Conservation (phyloP, 352 stramenopile genomes). For the Pythium myriotylum region DNA sequence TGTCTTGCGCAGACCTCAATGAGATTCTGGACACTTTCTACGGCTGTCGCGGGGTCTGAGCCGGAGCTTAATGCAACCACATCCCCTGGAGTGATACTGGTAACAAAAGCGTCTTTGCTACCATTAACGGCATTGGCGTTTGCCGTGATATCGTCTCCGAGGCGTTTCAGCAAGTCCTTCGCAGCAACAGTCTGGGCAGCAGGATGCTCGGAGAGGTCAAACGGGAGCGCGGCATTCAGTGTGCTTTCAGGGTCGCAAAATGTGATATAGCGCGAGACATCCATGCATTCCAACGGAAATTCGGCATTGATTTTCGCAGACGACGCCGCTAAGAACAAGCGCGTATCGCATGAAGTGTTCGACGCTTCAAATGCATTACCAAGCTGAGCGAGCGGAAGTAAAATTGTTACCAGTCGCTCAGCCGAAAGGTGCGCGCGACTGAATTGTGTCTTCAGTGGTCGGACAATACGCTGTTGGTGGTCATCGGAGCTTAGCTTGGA, state of each 20-base stretch:
- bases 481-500: conserved; percentile 55
- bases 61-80: conserved; percentile 28
- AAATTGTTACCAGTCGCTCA: conserved; percentile 31
- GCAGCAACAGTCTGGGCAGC: conserved; percentile 92
- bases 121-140: conserved; percentile 73
- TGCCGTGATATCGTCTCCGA: conserved; percentile 92
- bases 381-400: conserved; percentile 15
- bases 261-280: conserved; percentile 70
- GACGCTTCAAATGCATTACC: conserved; percentile 54
- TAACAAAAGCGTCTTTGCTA: conserved; percentile 78
- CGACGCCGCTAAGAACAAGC: conserved; percentile 33
- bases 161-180: conserved; percentile 92
- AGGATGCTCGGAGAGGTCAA: conserved; percentile 91
- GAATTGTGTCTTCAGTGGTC: conserved; percentile 70
- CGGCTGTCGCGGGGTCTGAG: conserved; percentile 11
- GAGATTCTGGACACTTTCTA: conserved; percentile 47
- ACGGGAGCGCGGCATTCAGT: conserved; percentile 76
- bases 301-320: conserved; percentile 65
- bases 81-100: conserved; percentile 57
- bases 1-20: conserved; percentile 54
- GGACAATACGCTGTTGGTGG: conserved; percentile 56
- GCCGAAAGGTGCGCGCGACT: conserved; percentile 48
- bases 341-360: conserved; percentile 80
- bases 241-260: conserved; percentile 70
- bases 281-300: conserved; percentile 70